Percentiles rank a stretch among this genome's conserved stretches.
Evolutionary conservation across 768 basidiomycete genomes (phyloP).

Genomic region (Macrolepiota dolichaula): DNA sequence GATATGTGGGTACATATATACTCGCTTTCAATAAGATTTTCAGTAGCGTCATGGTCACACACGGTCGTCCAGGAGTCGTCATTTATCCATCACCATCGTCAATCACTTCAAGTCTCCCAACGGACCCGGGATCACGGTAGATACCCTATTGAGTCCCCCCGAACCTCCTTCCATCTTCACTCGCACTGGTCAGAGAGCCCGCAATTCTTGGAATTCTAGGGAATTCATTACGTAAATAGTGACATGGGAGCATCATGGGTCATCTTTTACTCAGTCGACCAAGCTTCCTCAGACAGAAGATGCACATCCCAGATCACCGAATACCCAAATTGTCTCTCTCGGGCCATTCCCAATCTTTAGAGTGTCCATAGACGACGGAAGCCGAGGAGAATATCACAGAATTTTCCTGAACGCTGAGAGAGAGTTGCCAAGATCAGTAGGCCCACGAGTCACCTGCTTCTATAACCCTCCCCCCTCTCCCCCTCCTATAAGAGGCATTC

Average conservation of each 20-base stretch:
- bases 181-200: neutral
- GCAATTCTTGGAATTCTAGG: neutral
- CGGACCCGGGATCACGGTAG: neutral
- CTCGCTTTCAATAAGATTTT: neutral
- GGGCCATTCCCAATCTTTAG: neutral
- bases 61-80: neutral
- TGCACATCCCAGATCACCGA: neutral
- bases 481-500: neutral
- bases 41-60: neutral
- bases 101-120: neutral
- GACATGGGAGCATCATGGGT: conserved; percentile 2
- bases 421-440: neutral
- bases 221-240: neutral
- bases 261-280: neutral
- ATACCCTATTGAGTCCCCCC: neutral
- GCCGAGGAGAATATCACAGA: neutral
- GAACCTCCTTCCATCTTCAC: neutral
- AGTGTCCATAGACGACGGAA: neutral
- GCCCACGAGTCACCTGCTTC: neutral
- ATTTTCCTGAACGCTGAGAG: neutral
- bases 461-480: too few relatives aligned
- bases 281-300: neutral
- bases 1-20: neutral
- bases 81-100: neutral
- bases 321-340: neutral